A percentile compares a stretch with the other conserved stretches of the same genome.
These are phyloP conservation scores for Candida ovalis DNA, from an alignment of 805 yeast genomes.

Conservation along the genomic window DNA sequence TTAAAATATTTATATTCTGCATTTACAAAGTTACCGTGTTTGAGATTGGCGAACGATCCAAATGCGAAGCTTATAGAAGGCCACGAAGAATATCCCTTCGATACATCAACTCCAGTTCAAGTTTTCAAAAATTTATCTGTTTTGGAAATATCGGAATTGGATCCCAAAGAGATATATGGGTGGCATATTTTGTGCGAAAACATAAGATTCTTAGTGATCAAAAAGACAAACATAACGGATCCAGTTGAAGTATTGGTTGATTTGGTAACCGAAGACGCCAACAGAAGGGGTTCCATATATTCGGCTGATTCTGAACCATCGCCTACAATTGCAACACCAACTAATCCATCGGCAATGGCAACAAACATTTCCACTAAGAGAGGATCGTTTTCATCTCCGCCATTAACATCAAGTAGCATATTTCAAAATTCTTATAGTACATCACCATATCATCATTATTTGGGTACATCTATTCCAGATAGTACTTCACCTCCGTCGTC, in stretches of 20 bases:
- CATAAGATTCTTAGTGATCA: constrained; percentile 50
- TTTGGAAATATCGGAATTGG: constrained; percentile 55
- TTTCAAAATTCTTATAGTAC: constrained; percentile 20
- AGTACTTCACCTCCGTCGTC: constrained; percentile 17
- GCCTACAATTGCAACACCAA: constrained; percentile 7
- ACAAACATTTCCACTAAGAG: constrained; percentile 21
- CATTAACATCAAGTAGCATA: constrained; percentile 7
- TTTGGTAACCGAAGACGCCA: constrained; percentile 49
- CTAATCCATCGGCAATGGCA: constrained; percentile 14
- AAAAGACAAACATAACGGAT: constrained; percentile 47
- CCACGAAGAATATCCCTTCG: constrained; percentile 69
- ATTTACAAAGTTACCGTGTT: constrained; percentile 62
- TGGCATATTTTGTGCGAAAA: constrained; percentile 57
- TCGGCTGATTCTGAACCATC: constrained; percentile 20
- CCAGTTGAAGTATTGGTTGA: constrained; percentile 49
- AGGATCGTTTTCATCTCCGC: constrained; percentile 19
- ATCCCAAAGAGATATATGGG: constrained; percentile 62
- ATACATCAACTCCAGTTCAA: constrained; percentile 61
- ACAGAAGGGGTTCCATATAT: constrained; percentile 27
- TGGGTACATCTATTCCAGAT: constrained; percentile 27
- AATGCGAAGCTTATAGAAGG: constrained; percentile 55
- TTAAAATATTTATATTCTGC: constrained; percentile 56
- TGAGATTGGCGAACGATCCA: constrained; percentile 55
- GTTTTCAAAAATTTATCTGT: constrained; percentile 61
- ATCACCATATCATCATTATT: constrained; percentile 19